phyloP scores from a whole-genome alignment of 768 basidiomycete species.

The Kwoniella botswanensis region DNA sequence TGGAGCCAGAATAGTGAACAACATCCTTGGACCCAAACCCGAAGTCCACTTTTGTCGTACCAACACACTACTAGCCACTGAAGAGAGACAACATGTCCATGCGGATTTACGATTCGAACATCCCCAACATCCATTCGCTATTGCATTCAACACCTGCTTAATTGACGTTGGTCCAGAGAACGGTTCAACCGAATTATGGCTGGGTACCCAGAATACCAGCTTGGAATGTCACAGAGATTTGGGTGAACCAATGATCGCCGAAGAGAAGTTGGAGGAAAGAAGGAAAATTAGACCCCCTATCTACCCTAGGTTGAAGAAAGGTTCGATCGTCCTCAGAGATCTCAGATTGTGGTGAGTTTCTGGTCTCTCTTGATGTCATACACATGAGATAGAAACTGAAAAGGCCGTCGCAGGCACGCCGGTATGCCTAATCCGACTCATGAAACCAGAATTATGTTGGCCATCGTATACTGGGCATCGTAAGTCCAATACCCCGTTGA shows the following conservation, averaged over 20 bases:
- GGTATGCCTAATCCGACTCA: slow-evolving; percentile 22
- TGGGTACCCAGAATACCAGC: slow-evolving; percentile 18
- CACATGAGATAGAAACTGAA: background rate
- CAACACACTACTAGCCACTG: slow-evolving; percentile 19
- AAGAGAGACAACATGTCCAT: slow-evolving; percentile 18
- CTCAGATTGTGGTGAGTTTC: slow-evolving; percentile 22
- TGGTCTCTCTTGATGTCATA: background rate
- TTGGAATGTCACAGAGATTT: too few species aligned
- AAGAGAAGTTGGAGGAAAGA: slow-evolving; percentile 14
- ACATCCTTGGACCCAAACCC: slow-evolving; percentile 21
- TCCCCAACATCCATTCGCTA: slow-evolving; percentile 11
- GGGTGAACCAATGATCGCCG: too few species aligned
- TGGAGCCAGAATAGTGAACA: slow-evolving; percentile 2
- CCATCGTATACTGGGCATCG: slow-evolving; percentile 15
- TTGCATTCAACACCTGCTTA: slow-evolving; percentile 17
- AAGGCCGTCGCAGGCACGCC: slow-evolving; percentile 13
- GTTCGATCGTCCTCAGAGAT: slow-evolving; percentile 19
- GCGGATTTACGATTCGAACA: slow-evolving; percentile 13
- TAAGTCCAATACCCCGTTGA: background rate
- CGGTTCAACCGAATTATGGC: slow-evolving; percentile 29
- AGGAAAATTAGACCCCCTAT: slow-evolving; percentile 23
- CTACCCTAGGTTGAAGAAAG: slow-evolving; percentile 18
- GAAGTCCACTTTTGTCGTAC: slow-evolving; percentile 23
- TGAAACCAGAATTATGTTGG: slow-evolving; percentile 18
- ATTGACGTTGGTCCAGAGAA: slow-evolving; percentile 24